These are phyloP conservation scores for Lentinus brumalis DNA, from an alignment of 768 basidiomycete genomes.

Conservation along the genomic window DNA sequence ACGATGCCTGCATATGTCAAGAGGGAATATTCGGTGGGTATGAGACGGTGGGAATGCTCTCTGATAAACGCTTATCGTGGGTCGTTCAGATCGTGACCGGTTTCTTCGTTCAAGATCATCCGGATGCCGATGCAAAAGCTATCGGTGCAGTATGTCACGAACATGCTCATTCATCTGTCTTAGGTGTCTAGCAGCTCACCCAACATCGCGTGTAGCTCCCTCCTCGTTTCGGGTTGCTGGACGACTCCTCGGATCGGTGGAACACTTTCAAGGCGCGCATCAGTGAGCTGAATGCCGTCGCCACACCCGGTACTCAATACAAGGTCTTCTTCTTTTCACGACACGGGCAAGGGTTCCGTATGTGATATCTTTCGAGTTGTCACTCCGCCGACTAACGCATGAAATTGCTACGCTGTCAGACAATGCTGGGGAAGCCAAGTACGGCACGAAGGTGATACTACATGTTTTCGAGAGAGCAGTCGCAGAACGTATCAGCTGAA, in stretches of 20 bases:
- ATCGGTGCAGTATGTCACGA: slow-evolving; percentile 33
- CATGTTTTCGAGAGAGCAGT: too few relatives aligned
- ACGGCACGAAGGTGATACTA: slow-evolving; percentile 45
- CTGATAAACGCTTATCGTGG: not conserved
- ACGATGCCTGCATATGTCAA: not conserved
- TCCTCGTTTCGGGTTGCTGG: slow-evolving; percentile 59
- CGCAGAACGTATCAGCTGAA: too few relatives aligned
- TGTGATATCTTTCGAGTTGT: slow-evolving; percentile 24
- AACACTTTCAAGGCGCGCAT: slow-evolving; percentile 43
- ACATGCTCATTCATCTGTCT: not conserved
- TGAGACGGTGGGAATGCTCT: not conserved
- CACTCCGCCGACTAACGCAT: not conserved
- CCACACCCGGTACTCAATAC: slow-evolving; percentile 44
- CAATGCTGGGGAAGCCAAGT: slow-evolving; percentile 64
- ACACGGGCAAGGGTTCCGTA: slow-evolving; percentile 77
- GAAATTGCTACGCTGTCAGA: slow-evolving; percentile 40
- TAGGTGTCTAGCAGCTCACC: not conserved
- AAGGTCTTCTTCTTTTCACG: slow-evolving; percentile 69
- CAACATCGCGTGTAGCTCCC: slow-evolving; percentile 44
- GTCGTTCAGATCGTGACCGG: slow-evolving; percentile 33
- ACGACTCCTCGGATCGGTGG: slow-evolving; percentile 54
- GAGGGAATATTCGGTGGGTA: slow-evolving; percentile 3
- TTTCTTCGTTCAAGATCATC: slow-evolving; percentile 47
- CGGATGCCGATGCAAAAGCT: slow-evolving; percentile 24
- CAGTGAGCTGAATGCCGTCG: slow-evolving; percentile 46